Base-by-base conservation (phyloP, 371 early-diverging fungal species). In the Nematocida sp. region DNA sequence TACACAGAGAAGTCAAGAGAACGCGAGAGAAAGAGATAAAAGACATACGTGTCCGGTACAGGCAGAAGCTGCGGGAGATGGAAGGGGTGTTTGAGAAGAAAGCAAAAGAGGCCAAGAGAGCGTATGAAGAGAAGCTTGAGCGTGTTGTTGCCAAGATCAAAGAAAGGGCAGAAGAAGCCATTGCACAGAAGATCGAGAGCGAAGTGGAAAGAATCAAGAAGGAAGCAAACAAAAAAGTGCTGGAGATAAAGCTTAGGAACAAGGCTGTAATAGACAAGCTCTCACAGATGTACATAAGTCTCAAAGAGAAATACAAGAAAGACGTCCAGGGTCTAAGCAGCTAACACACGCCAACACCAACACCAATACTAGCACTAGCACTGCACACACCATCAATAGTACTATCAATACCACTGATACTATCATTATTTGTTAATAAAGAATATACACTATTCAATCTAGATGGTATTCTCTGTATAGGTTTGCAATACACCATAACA, bases 151-250 rank as follows among this genome's bases (percentile, higher is more conserved):
- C 19, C 34, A 63, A 31, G 27, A 19, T 63, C n/a, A 64, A 62
- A n/a, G 57, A 64, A 15, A 67, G 48, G 36, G 54, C 25, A 17
- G 54, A 62, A n/a, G 60, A 63, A 49, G 29, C 50, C 13, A 48
- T 76, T 2, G 13, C 25, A 17, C 7, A 29, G 17, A 64, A 51
- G 34, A 56, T 76, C 11, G 48, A 32, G 17, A 57, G 49, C 32
- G 80, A 86, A 11, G 76, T 76, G 19, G 83, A 86, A 34, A 48
- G 43, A 17, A 17, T 50, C 19, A 87, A 91, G 91, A 80, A 91
- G 90, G 86, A 89, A 7, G 31, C 27, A 8, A 64, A 51, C 23
- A 41, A 52, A 43, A 63, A 53, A 32, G 43, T 63, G 2, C 54
- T 50, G 15, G 74, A 70, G 36, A 46, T 53, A 5, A 34, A 48